Percentiles rank a stretch among this genome's conserved stretches.
These are phyloP conservation scores for Citrus reticulata DNA, from an alignment of 345 rosid genomes.

Conservation along the genomic window DNA sequence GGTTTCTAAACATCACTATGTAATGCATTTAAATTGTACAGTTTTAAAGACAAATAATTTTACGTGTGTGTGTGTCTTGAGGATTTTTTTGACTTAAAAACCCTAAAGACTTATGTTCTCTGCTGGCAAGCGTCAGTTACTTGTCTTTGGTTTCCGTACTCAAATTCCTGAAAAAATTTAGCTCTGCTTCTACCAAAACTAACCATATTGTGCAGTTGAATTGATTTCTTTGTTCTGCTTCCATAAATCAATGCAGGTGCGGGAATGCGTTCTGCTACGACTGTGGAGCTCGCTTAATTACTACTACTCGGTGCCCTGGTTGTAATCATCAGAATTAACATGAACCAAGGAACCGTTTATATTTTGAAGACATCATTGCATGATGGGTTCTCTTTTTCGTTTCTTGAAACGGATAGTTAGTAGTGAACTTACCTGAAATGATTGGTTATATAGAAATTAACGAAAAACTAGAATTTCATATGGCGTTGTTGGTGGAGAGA, in stretches of 20 bases:
- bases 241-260: slow-evolving; percentile 12
- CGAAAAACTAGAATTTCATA: not conserved
- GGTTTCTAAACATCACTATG: rapidly evolving
- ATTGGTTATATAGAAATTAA: not conserved
- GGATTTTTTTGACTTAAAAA: no score
- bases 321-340: not conserved
- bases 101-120: not conserved
- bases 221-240: not conserved
- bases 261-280: slow-evolving; percentile 22
- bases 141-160: not conserved
- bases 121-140: not conserved
- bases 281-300: not conserved
- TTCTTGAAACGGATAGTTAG: not conserved
- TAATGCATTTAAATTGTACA: no score
- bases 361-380: no score
- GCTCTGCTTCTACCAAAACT: not conserved
- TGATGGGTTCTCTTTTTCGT: not conserved
- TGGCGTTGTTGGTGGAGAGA: not conserved
- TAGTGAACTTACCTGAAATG: not conserved
- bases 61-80: no score
- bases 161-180: not conserved
- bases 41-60: no score
- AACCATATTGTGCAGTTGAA: not conserved
- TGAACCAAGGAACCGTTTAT: not conserved
- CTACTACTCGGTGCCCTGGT: not conserved